Conservation (phyloP, 805 yeast species). For the Kazachstania taianensis region DNA sequence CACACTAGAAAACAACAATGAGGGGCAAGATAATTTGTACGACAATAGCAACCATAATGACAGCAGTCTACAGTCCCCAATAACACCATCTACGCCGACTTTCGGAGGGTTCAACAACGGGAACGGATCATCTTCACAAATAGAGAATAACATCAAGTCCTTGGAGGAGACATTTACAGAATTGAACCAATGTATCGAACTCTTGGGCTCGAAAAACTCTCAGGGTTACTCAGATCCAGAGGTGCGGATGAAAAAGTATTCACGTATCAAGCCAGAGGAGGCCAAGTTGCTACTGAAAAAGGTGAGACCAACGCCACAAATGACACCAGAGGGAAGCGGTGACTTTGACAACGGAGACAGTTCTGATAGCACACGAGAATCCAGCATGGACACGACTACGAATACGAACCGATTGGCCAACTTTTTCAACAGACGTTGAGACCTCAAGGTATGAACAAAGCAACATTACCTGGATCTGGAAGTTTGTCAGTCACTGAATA, state of each 20-base stretch:
- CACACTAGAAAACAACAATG: conserved; percentile 9
- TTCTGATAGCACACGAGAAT: background rate
- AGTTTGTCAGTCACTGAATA: too few species aligned
- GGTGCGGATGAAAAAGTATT: conserved; percentile 54
- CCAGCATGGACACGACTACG: background rate
- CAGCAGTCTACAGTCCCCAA: conserved; percentile 16
- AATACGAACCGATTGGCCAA: conserved; percentile 2
- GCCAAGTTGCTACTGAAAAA: conserved; percentile 55
- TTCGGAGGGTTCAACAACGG: conserved; percentile 6
- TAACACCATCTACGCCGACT: conserved; percentile 18
- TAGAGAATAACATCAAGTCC: conserved; percentile 35
- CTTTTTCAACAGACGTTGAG: conserved; percentile 5
- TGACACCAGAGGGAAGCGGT: background rate
- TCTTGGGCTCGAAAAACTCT: conserved; percentile 53
- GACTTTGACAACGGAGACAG: background rate
- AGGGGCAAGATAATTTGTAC: background rate
- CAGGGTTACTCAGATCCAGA: conserved; percentile 53
- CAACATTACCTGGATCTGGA: too few species aligned
- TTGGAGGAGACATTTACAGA: conserved; percentile 67
- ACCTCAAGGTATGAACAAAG: too few species aligned
- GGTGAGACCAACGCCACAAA: conserved; percentile 8
- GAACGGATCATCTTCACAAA: conserved; percentile 9
- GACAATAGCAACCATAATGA: too few species aligned
- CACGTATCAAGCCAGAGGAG: conserved; percentile 62
- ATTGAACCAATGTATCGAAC: conserved; percentile 67